A percentile compares a stretch with the other conserved stretches of the same genome.
Evolutionary conservation across 805 yeast species (phyloP).

Genomic region (Monosporozyma yasuniensis): DNA sequence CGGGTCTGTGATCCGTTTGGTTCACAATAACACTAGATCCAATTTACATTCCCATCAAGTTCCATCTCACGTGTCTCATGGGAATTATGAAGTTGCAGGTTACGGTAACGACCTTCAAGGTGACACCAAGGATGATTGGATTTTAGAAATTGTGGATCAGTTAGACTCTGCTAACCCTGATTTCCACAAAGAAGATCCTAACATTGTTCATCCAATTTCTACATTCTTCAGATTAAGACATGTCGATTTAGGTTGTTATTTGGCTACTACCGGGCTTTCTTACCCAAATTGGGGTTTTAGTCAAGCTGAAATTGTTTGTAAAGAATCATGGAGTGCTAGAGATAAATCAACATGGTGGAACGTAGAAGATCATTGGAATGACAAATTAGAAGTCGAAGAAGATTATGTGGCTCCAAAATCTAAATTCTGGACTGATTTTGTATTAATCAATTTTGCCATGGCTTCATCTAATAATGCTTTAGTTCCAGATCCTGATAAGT

Average conservation of each 20-base stretch:
- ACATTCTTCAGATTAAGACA: slow-evolving; percentile 72
- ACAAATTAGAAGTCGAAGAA: slow-evolving; percentile 46
- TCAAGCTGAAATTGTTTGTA: slow-evolving; percentile 93
- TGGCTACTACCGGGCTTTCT: slow-evolving; percentile 70
- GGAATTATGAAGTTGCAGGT: slow-evolving; percentile 57
- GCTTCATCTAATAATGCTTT: slow-evolving; percentile 80
- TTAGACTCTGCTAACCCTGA: slow-evolving; percentile 30
- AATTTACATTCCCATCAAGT: slow-evolving; percentile 68
- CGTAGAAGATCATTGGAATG: slow-evolving; percentile 61
- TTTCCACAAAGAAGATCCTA: slow-evolving; percentile 38
- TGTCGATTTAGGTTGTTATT: slow-evolving; percentile 64
- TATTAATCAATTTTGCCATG: slow-evolving; percentile 74
- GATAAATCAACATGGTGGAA: slow-evolving; percentile 90
- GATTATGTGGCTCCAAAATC: slow-evolving; percentile 52
- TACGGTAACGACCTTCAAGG: slow-evolving; percentile 61
- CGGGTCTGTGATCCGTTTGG: slow-evolving; percentile 53
- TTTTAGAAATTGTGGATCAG: slow-evolving; percentile 59
- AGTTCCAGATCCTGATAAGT: slow-evolving; percentile 68
- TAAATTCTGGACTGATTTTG: slow-evolving; percentile 65
- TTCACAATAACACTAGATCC: slow-evolving; percentile 52
- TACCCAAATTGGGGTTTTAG: slow-evolving; percentile 97
- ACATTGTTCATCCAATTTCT: slow-evolving; percentile 66
- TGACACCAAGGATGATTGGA: slow-evolving; percentile 71
- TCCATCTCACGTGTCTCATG: slow-evolving; percentile 49
- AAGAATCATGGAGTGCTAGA: slow-evolving; percentile 51